Percentiles rank a stretch among this genome's conserved stretches.
These are phyloP conservation scores for Naegleria fowleri DNA, from an alignment of 208 protist genomes.

Conservation along the genomic window DNA sequence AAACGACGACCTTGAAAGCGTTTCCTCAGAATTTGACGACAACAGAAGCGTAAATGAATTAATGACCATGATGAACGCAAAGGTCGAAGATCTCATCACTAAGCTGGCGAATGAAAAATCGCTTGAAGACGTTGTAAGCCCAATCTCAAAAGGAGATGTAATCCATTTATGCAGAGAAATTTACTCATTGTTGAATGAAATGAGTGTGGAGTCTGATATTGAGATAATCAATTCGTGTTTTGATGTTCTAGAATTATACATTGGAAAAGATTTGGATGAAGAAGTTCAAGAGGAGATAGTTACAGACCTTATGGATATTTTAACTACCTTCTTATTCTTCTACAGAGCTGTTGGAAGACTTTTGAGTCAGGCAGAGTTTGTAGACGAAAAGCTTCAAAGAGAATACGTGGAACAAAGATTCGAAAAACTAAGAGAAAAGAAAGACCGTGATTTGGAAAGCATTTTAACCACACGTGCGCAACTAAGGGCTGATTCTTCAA, in stretches of 20 bases:
- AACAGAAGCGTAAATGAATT: not conserved
- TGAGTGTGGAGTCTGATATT: not conserved
- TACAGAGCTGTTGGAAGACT: not conserved
- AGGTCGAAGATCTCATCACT: not conserved
- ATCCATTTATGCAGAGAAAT: not conserved
- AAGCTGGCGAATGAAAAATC: not conserved
- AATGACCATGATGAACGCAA: not conserved
- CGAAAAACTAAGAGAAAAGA: not conserved
- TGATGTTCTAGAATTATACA: not conserved
- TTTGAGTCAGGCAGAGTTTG: not conserved
- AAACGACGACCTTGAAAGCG: not conserved
- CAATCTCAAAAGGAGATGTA: not conserved
- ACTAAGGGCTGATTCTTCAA: no score
- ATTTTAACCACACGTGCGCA: not conserved
- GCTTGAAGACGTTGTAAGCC: not conserved
- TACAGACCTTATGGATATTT: not conserved
- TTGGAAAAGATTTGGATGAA: not conserved
- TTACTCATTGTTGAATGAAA: not conserved
- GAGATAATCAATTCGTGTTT: not conserved
- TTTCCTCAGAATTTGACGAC: not conserved
- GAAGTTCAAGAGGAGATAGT: not conserved
- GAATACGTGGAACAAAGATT: not conserved
- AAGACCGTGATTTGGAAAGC: not conserved
- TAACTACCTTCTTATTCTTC: not conserved
- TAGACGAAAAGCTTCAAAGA: not conserved